Percentiles rank a stretch among this genome's conserved stretches.
phyloP scores from a whole-genome alignment of 2,329 filamentous ascomycete species.

The Scytalidium sp. region DNA sequence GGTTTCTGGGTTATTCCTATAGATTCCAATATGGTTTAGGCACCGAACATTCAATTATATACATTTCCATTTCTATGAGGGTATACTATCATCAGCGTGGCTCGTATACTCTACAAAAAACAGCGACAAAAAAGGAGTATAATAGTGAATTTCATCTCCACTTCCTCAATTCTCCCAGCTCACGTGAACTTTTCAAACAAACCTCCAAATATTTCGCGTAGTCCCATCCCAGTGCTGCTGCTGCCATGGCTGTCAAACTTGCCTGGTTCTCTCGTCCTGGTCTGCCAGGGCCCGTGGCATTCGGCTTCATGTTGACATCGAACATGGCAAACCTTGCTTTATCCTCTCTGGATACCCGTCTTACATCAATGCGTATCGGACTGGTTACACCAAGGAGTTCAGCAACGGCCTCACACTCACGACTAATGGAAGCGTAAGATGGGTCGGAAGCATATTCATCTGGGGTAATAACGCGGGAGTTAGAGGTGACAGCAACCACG shows the following conservation, averaged over 20 bases:
- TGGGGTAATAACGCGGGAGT: constrained; percentile 37
- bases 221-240: constrained; percentile 39
- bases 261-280: constrained; percentile 45
- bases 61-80: too few relatives aligned
- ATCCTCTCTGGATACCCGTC: constrained; percentile 28
- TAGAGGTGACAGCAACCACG: constrained; percentile 42
- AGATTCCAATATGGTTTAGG: too few relatives aligned
- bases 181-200: too few relatives aligned
- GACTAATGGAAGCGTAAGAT: constrained; percentile 28
- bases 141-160: too few relatives aligned
- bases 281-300: constrained; percentile 45
- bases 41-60: too few relatives aligned
- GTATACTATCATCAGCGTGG: too few relatives aligned
- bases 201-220: constrained; percentile 34
- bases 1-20: too few relatives aligned
- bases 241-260: constrained; percentile 42
- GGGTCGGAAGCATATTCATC: constrained; percentile 29
- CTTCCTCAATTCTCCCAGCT: too few relatives aligned
- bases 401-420: constrained; percentile 39
- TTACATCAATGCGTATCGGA: constrained; percentile 44
- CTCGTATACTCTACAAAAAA: too few relatives aligned
- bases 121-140: too few relatives aligned
- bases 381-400: constrained; percentile 36
- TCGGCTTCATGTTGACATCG: constrained; percentile 52
- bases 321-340: constrained; percentile 42